Conservation (phyloP, 805 yeast genomes). For the Isabelozyma rhagii region DNA sequence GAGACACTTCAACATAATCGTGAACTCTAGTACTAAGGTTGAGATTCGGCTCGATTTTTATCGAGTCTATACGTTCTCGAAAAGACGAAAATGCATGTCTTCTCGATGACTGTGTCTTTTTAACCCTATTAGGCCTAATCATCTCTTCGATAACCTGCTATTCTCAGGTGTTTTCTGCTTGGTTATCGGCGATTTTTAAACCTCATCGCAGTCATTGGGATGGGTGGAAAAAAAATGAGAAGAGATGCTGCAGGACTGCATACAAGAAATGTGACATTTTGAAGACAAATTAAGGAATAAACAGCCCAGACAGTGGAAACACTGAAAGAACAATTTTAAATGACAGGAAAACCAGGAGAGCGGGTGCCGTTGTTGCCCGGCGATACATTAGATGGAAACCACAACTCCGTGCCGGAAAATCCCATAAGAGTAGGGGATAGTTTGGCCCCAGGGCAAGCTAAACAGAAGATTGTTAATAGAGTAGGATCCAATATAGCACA, state of each 20-base stretch:
- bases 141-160: neutral
- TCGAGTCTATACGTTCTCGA: constrained; percentile 76
- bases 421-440: neutral
- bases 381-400: neutral
- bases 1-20: constrained; percentile 72
- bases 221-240: neutral
- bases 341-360: neutral
- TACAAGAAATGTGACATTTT: neutral
- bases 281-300: neutral
- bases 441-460: constrained; percentile 4
- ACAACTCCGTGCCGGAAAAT: neutral
- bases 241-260: neutral
- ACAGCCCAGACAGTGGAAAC: neutral
- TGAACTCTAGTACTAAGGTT: constrained; percentile 57
- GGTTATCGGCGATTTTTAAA: neutral
- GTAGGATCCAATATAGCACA: constrained; percentile 26
- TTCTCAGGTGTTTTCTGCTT: neutral
- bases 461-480: constrained; percentile 15
- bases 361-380: neutral
- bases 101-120: constrained; percentile 54
- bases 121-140: constrained; percentile 10
- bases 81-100: constrained; percentile 69
- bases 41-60: constrained; percentile 73
- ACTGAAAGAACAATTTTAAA: neutral
- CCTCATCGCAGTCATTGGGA: constrained; percentile 6